These are phyloP conservation scores for Zymoseptoria ardabiliae DNA, from an alignment of 2,329 filamentous ascomycete species.

Conservation along the genomic window DNA sequence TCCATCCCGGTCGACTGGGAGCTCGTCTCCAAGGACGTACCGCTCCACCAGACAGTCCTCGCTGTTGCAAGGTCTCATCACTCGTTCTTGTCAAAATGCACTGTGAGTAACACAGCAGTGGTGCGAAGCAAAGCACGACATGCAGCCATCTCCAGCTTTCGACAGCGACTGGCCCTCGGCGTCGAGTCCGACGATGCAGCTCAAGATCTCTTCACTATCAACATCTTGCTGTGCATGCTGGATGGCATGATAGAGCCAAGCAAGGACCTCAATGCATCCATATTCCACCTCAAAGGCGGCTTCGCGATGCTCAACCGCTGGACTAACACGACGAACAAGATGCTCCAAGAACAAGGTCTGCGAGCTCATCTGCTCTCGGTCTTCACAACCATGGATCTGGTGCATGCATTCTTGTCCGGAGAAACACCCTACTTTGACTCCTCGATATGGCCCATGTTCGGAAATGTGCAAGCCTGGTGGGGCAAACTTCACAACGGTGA, in stretches of 20 bases:
- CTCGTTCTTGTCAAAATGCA: slow-evolving; percentile 7
- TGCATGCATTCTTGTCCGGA: slow-evolving; percentile 9
- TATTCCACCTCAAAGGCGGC: slow-evolving; percentile 12
- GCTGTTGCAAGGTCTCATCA: slow-evolving; percentile 13
- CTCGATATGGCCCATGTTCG: slow-evolving; percentile 6
- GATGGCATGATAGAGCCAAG: slow-evolving; percentile 14
- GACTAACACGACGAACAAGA: slow-evolving; percentile 5
- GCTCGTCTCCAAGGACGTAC: slow-evolving; percentile 3
- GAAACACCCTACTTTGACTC: slow-evolving; percentile 10
- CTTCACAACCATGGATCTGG: slow-evolving; percentile 11
- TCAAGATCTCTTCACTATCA: slow-evolving; percentile 9
- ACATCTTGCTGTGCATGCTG: slow-evolving; percentile 9
- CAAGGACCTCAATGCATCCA: slow-evolving; percentile 8
- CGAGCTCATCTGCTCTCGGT: slow-evolving; percentile 10
- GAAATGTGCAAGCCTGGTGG: slow-evolving; percentile 11
- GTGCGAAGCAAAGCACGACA: slow-evolving; percentile 7
- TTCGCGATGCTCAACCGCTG: slow-evolving; percentile 15
- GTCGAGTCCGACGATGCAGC: slow-evolving; percentile 3
- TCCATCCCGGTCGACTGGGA: slow-evolving; percentile 6
- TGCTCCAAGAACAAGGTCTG: slow-evolving; percentile 8
- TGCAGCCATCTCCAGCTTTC: slow-evolving; percentile 10
- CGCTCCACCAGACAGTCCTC: slow-evolving; percentile 8
- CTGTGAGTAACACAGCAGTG: slow-evolving; percentile 2
- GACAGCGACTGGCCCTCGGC: slow-evolving; percentile 5
- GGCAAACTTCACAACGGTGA: slow-evolving; percentile 5